These are phyloP conservation scores for Trichoderma sp. DNA, from an alignment of 2,329 filamentous ascomycete species.

Conservation along the genomic window DNA sequence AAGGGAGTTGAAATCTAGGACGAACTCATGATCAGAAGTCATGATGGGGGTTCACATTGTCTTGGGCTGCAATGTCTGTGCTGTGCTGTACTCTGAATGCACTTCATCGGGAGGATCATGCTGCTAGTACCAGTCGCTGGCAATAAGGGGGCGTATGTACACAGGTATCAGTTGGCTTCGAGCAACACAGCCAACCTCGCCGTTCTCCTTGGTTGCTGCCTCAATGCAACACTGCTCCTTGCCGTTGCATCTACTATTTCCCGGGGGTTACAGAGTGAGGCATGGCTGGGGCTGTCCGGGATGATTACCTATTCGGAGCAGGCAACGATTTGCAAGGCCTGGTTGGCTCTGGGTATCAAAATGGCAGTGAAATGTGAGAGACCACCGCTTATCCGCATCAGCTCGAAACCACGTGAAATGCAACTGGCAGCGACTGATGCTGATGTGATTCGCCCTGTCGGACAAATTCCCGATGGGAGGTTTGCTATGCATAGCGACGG, in stretches of 20 bases:
- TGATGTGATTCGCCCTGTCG: not conserved
- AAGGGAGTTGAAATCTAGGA: not conserved
- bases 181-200: not conserved
- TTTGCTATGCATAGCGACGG: not conserved
- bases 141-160: not conserved
- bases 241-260: not conserved
- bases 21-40: not conserved
- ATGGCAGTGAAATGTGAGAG: not conserved
- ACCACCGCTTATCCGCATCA: constrained; percentile 20
- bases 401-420: constrained; percentile 16
- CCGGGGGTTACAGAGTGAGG: not conserved
- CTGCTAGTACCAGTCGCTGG: not conserved
- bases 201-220: not conserved
- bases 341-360: not conserved
- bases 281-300: not conserved
- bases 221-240: not conserved
- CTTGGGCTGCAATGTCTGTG: not conserved
- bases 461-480: not conserved
- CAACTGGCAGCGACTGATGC: not conserved
- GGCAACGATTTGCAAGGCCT: not conserved
- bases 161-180: not conserved
- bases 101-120: not conserved
- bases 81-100: not conserved
- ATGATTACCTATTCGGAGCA: not conserved
- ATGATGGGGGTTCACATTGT: not conserved